Base-by-base conservation (phyloP, 495 filamentous ascomycete species). In the Podospora bellae-mahoneyi region DNA sequence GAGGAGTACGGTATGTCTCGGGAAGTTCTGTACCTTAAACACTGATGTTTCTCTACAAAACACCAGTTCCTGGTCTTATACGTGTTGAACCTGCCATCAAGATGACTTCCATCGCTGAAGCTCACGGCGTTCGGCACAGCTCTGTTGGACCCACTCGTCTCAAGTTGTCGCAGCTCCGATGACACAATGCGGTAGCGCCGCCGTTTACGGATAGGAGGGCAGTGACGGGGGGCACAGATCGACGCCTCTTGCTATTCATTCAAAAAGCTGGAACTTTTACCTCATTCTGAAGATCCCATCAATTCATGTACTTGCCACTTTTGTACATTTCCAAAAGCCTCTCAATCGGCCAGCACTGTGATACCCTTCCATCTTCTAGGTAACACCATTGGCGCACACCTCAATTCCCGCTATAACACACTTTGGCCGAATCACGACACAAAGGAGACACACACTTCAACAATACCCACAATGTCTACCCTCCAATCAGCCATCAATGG, bases 401-500 rank as follows among this genome's bases (percentile, higher is more conserved):
- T 10, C 39, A 48, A 0, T 19, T 58, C 23, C 23, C 55, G 55
- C 55, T 20, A 58, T 39, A 18, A 7, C 5, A 10, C 57, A 55
- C 30, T 13, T 13, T 30, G 3, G 1, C 53, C 59, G 28, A 13
- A 28, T 16, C 27, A 13, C 18, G 3, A n/a, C 55, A 19, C 28
- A 66, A 44, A 39, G 3, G 6, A 39, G 6, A 10, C 34, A 13
- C 39, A 6, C 1, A 48, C 20, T 3, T n/a, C 7, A 54, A 64
- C 69, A 18, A 79, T 79, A 75, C 59, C 72, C 48, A 58, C 60
- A 66, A 63, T 48, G 39, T 48, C 76, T 28, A 82, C 81, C 13
- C 78, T 84, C 66, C 75, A 83, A 69, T 75, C 75, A 58, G 78
- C 81, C 66, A 77, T 82, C 65, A 75, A 80, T 23, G 80, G 82